Percentiles rank a stretch among this genome's conserved stretches.
phyloP scores from a whole-genome alignment of 371 early-diverging fungal genomes.

The Smittium mucronatum region DNA sequence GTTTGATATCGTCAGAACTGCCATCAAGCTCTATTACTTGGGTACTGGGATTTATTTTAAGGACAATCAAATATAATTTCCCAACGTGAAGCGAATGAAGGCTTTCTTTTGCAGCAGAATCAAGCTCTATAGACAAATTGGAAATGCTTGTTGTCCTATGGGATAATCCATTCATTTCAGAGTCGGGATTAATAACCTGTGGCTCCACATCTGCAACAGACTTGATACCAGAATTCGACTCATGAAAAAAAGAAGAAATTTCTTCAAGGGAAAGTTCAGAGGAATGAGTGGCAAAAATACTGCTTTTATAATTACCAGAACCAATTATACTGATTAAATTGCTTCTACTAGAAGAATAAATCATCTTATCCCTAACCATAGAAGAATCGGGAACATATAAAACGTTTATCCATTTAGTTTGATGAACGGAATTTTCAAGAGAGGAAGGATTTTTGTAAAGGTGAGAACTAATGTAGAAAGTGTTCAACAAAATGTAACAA shows the following conservation, averaged over 20 bases:
- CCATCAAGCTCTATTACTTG: conserved; percentile 4
- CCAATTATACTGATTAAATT: neutral
- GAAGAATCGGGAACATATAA: conserved; percentile 7
- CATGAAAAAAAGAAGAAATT: neutral
- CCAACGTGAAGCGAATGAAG: conserved; percentile 9
- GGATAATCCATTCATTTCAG: neutral
- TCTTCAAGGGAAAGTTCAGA: neutral
- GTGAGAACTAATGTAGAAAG: neutral
- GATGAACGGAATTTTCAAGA: neutral
- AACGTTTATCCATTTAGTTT: neutral
- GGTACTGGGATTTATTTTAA: neutral
- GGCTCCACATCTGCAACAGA: neutral
- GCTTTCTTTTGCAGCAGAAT: neutral
- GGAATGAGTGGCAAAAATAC: neutral
- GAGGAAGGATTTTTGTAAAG: no score
- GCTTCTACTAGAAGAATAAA: conserved; percentile 9
- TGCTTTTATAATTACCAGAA: conserved; percentile 1
- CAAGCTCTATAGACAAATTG: conserved; percentile 4
- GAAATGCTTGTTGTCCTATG: conserved; percentile 4
- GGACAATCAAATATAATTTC: neutral
- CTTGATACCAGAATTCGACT: neutral
- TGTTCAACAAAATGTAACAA: conserved; percentile 5
- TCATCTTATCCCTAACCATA: neutral
- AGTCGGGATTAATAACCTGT: neutral
- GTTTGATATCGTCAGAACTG: neutral